These are phyloP conservation scores for Benincasa hispida DNA, from an alignment of 306 rosid genomes.

Conservation along the genomic window DNA sequence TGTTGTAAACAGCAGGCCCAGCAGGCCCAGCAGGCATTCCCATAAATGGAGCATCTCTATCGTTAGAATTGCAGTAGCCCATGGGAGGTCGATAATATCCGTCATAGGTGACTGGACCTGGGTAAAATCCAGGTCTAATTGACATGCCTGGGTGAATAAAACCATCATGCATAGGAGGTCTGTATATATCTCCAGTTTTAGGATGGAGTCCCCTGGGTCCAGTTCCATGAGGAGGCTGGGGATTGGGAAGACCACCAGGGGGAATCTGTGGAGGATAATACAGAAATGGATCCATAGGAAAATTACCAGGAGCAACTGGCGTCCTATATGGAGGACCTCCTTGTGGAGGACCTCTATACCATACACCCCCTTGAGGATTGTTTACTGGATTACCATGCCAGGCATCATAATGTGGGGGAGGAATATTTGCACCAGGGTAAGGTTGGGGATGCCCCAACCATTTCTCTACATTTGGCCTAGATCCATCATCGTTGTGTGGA, in stretches of 20 bases:
- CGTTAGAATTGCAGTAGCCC: slow-evolving; percentile 61
- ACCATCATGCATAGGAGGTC: slow-evolving; percentile 79
- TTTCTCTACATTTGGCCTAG: slow-evolving; percentile 44
- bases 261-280: slow-evolving; percentile 74
- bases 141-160: slow-evolving; percentile 72
- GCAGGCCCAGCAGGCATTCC: slow-evolving; percentile 45
- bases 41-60: slow-evolving; percentile 61
- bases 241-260: slow-evolving; percentile 46
- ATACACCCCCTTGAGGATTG: slow-evolving; percentile 73
- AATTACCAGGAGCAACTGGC: slow-evolving; percentile 66
- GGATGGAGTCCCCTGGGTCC: slow-evolving; percentile 74
- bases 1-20: slow-evolving; percentile 39
- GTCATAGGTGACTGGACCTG: slow-evolving; percentile 65
- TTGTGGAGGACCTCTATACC: slow-evolving; percentile 80
- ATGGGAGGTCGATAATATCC: slow-evolving; percentile 68
- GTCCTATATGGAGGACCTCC: slow-evolving; percentile 69
- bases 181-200: slow-evolving; percentile 73
- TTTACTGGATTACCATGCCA: slow-evolving; percentile 72
- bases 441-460: slow-evolving; percentile 77
- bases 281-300: slow-evolving; percentile 74
- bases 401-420: slow-evolving; percentile 65
- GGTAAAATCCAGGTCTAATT: slow-evolving; percentile 76
- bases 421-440: slow-evolving; percentile 48
- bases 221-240: slow-evolving; percentile 56
- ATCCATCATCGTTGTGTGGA: slow-evolving; percentile 44